Base-by-base conservation (phyloP, 1,139 yeast species). In the Blastobotrys aristatus region DNA sequence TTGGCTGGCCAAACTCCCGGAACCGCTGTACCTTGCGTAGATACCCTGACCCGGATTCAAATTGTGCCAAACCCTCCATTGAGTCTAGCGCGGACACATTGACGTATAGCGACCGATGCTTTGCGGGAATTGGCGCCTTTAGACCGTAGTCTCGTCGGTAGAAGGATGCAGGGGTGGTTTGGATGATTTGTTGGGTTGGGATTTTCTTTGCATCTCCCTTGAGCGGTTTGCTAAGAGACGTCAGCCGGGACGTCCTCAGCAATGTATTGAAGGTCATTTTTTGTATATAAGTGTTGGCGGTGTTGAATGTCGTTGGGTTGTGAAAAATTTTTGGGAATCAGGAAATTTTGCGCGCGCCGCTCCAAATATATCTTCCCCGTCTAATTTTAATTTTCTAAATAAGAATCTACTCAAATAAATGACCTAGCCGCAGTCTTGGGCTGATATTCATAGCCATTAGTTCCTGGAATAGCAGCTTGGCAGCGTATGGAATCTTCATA, bases 401-500 rank as follows among this genome's bases (percentile, higher is more conserved):
- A 24, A 24, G 27, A 24, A 24, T 24, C 27, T 40, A 42, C 17
- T 44, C 46, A 41, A 48, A 48, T 13, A 48, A 44, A 67, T 90
- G 96, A 32, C 90, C 94, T 57, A 92, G 71, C 67, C 83, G 84
- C 66, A 94, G 74, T 61, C 97, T 77, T 52, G 98, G 98, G 2
- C 98, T 97, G 65, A 92, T 92, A 67, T 92, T 92, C 98, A 92
- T 92, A 34, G 97, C 96, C 97, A 92, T 90, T 64, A 92, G 77
- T 72, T 92, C 98, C 72, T 90, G 98, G 87, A 90, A 92, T 64
- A 90, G 72, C 63, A 90, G 76, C 71, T 90, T 90, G 46, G 97
- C 97, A 43, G 98, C 99, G 62, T 94, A 92, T 3, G 99, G 99
- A 62, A 92, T 90, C 2, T 96, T 90, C 96, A 92, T 90, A 64